Evolutionary conservation across 1,284 basidiomycete species (phyloP).

Genomic region (Melampsora abietis-canadensis): DNA sequence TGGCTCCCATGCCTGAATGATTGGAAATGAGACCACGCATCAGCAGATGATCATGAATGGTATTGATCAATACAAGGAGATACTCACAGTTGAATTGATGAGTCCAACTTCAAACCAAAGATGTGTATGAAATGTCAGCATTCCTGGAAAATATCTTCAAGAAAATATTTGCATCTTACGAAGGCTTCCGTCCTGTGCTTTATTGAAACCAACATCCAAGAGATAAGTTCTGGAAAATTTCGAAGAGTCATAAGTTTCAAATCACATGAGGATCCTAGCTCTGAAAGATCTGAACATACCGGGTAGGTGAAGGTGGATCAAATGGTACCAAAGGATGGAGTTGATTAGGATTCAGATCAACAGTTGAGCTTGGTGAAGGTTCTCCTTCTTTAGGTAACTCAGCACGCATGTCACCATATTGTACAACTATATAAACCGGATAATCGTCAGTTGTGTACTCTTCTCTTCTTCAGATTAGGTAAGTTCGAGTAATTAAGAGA

Average conservation of each 20-base stretch:
- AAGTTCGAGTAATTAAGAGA: too few relatives aligned
- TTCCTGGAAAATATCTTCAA: background rate
- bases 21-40: background rate
- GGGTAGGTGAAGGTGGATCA: constrained; percentile 28
- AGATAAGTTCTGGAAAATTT: constrained; percentile 22
- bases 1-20: constrained; percentile 31
- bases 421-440: background rate
- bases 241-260: background rate
- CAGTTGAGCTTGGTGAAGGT: background rate
- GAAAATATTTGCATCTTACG: constrained; percentile 13
- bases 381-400: constrained; percentile 22
- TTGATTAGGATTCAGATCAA: constrained; percentile 10
- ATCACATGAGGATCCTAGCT: background rate
- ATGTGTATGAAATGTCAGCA: background rate
- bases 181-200: constrained; percentile 24
- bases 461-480: too few relatives aligned
- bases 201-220: constrained; percentile 22
- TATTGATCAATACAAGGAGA: background rate
- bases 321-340: constrained; percentile 28
- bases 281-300: constrained; percentile 10
- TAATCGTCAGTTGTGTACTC: too few relatives aligned
- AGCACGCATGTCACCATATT: constrained; percentile 22
- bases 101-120: background rate
- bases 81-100: constrained; percentile 17
- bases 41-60: background rate